These are phyloP conservation scores for Saccharomycopsis lassenensis DNA, from an alignment of 805 yeast species.

Conservation along the genomic window DNA sequence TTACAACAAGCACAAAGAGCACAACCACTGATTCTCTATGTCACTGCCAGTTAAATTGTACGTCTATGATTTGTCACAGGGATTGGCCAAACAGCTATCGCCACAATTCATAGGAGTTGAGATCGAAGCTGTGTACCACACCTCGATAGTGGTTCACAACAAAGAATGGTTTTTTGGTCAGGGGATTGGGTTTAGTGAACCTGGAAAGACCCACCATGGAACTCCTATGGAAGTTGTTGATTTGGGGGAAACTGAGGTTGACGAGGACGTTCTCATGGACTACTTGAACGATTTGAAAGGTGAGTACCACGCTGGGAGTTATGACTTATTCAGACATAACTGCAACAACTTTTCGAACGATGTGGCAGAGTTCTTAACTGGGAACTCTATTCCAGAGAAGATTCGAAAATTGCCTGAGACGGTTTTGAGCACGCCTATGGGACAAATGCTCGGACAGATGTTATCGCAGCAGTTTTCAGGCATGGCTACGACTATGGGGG, in stretches of 20 bases:
- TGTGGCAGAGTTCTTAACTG: conserved; percentile 45
- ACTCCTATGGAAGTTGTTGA: conserved; percentile 40
- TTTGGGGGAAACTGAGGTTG: conserved; percentile 42
- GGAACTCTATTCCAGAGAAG: conserved; percentile 40
- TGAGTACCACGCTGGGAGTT: conserved; percentile 36
- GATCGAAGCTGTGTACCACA: conserved; percentile 59
- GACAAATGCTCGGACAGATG: conserved; percentile 34
- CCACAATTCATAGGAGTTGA: conserved; percentile 40
- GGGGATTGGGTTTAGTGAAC: conserved; percentile 35
- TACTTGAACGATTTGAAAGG: conserved; percentile 39
- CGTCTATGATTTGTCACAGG: conserved; percentile 55
- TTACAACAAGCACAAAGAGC: too few relatives aligned
- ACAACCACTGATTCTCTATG: too few relatives aligned
- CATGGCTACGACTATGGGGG: conserved; percentile 14
- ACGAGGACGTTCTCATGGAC: conserved; percentile 41
- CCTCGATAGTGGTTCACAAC: conserved; percentile 43
- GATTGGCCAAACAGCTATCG: conserved; percentile 44
- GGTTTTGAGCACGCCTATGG: conserved; percentile 40
- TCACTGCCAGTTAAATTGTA: conserved; percentile 44
- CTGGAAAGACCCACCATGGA: conserved; percentile 50
- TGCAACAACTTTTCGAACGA: conserved; percentile 60
- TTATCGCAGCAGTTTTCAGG: conserved; percentile 20
- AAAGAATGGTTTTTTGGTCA: conserved; percentile 49
- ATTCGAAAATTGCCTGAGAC: conserved; percentile 42
- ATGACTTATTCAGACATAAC: conserved; percentile 51